Evolutionary conservation across 2,329 filamentous ascomycete genomes (phyloP).

Genomic region (Penicillium sclerotiorum): DNA sequence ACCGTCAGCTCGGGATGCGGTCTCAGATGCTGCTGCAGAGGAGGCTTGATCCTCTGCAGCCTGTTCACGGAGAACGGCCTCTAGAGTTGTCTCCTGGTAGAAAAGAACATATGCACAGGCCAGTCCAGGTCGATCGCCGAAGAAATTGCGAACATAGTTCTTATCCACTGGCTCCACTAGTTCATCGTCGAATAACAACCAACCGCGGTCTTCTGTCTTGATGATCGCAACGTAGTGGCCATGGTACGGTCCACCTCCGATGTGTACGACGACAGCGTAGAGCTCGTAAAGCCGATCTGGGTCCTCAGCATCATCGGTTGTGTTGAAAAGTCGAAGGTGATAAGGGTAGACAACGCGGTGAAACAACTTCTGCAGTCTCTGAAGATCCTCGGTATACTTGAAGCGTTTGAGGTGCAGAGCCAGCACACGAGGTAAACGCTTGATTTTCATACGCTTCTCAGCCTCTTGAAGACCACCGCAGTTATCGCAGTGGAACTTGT

Average conservation of each 20-base stretch:
- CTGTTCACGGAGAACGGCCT: constrained; percentile 73
- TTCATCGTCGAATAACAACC: constrained; percentile 96
- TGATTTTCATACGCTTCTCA: constrained; percentile 99
- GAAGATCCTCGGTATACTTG: constrained; percentile 96
- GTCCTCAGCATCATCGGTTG: constrained; percentile 91
- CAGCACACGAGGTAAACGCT: constrained; percentile 85
- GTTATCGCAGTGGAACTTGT: constrained; percentile 98
- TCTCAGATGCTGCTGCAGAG: constrained; percentile 35
- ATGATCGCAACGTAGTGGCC: constrained; percentile 98
- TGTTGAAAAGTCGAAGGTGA: constrained; percentile 94
- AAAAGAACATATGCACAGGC: constrained; percentile 97
- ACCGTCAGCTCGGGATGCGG: too few relatives aligned
- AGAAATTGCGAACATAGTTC: constrained; percentile 94
- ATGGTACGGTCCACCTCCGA: constrained; percentile 94
- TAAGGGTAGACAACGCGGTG: constrained; percentile 97
- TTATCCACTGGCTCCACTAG: constrained; percentile 98
- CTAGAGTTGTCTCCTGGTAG: constrained; percentile 85
- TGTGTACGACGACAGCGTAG: constrained; percentile 96
- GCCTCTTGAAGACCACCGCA: constrained; percentile 96
- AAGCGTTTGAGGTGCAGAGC: constrained; percentile 95
- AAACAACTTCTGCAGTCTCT: constrained; percentile 91
- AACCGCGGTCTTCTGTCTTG: constrained; percentile 93
- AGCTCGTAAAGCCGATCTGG: constrained; percentile 93
- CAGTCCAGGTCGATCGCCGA: constrained; percentile 86
- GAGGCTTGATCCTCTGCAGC: constrained; percentile 69